phyloP scores from a whole-genome alignment of 1,284 basidiomycete species.

The Puccinia brachypodii region DNA sequence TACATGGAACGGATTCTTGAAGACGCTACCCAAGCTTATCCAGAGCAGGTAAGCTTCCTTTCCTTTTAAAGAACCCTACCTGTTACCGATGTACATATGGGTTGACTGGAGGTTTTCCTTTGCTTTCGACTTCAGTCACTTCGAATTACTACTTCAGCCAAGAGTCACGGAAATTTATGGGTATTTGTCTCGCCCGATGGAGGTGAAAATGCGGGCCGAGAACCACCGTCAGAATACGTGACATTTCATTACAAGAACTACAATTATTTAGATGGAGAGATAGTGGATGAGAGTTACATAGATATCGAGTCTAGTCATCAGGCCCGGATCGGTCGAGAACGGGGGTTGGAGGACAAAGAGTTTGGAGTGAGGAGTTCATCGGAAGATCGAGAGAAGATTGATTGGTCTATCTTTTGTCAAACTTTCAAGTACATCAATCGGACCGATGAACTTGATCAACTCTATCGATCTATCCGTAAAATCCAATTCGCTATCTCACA shows the following conservation, averaged over 20 bases:
- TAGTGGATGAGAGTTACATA: conserved; percentile 22
- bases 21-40: conserved; percentile 67
- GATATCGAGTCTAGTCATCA: conserved; percentile 30
- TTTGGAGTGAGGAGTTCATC: background rate
- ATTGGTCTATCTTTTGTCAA: conserved; percentile 46
- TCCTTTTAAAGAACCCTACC: background rate
- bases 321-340: background rate
- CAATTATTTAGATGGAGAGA: conserved; percentile 44
- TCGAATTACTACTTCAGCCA: conserved; percentile 44
- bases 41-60: conserved; percentile 60
- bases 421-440: conserved; percentile 32
- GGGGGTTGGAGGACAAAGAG: conserved; percentile 1
- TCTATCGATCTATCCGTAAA: conserved; percentile 39
- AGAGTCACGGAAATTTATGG: conserved; percentile 42
- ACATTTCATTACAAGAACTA: conserved; percentile 45
- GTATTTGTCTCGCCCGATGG: conserved; percentile 35
- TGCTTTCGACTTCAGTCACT: conserved; percentile 17
- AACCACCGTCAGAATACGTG: conserved; percentile 41
- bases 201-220: conserved; percentile 21
- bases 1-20: conserved; percentile 72
- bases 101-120: background rate
- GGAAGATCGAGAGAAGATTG: conserved; percentile 36
- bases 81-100: background rate
- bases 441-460: conserved; percentile 36
- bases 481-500: conserved; percentile 46